A percentile compares a stretch with the other conserved stretches of the same genome.
Evolutionary conservation across 176 grass and related monocot species (phyloP).

Genomic region (Cenchrus americanus): DNA sequence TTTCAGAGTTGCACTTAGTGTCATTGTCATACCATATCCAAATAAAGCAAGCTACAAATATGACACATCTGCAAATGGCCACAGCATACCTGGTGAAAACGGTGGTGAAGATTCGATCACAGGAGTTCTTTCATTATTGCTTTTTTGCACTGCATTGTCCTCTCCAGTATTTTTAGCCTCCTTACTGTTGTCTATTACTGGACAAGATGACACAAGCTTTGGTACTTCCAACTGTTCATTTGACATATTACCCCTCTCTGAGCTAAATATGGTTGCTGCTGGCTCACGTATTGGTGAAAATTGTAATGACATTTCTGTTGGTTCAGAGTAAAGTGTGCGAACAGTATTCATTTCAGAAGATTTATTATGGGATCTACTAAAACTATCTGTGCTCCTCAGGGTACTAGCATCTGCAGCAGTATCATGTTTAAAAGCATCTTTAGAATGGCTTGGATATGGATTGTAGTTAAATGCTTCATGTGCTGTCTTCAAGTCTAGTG

Average conservation of each 20-base stretch:
- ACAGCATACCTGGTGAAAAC: constrained; percentile 43
- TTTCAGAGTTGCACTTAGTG: constrained; percentile 27
- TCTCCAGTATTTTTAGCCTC: constrained; percentile 49
- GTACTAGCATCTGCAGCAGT: constrained; percentile 24
- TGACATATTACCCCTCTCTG: constrained; percentile 36
- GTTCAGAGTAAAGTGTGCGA: constrained; percentile 30
- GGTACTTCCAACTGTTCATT: constrained; percentile 41
- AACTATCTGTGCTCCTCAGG: constrained; percentile 38
- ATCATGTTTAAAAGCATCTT: constrained; percentile 27
- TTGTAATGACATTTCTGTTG: constrained; percentile 47
- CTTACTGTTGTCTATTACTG: constrained; percentile 39
- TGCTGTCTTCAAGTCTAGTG: constrained; percentile 23
- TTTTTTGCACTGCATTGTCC: constrained; percentile 29
- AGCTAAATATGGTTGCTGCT: constrained; percentile 21
- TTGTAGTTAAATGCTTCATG: constrained; percentile 49
- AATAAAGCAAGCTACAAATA: constrained; percentile 38
- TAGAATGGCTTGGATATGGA: constrained; percentile 35
- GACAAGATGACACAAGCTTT: constrained; percentile 45
- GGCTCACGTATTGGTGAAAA: constrained; percentile 64
- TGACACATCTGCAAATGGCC: constrained; percentile 21
- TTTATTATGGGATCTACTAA: constrained; percentile 27
- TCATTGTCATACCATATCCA: constrained; percentile 11
- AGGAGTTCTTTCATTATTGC: constrained; percentile 16
- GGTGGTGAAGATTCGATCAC: constrained; percentile 34
- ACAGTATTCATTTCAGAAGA: constrained; percentile 40